Base-by-base conservation (phyloP, 2,329 filamentous ascomycete species). In the Stachybotrys elegans region DNA sequence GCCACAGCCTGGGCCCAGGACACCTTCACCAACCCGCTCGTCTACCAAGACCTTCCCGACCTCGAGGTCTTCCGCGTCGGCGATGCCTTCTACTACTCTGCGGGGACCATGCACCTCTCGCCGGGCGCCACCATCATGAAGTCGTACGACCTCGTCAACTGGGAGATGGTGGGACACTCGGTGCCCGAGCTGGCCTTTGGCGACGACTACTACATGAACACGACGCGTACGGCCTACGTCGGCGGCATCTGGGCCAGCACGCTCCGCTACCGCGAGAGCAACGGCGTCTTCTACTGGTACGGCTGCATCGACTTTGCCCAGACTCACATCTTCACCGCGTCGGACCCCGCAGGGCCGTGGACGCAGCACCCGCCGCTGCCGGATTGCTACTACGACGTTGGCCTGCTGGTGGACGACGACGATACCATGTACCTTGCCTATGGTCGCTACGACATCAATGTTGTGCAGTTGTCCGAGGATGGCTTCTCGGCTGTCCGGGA, bases 361-460 rank as follows among this genome's bases (percentile, higher is more conserved):
- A 63, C 48, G 3, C 57, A 66, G 35, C 48, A 54, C 17, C 59
- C 58, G 4, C 65, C 56, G 1, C 64, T 77, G 21, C 69, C 75
- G 37, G 66, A 70, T 20, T 81, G 75, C 57, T 79, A 77, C 49
- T 82, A 82, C 48, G 78, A 82, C 54, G 68, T 63, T 19, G 76
- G 78, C 0, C 53, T 83, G 2, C 59, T 80, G 8, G 69, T 82
- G 22, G 66, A 76, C 23, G 71, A 77, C 27, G 69, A 80, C 25
- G 76, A 78, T 48, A 73, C 69, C 1, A 75, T 80, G 62, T 82
- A 81, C 35, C 70, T 81, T 0, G 74, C 69, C 0, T 79, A 79
- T 50, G 78, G 76, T 20, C 70, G 62, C 45, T 70, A 61, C 0
- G 60, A 70, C 1, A 70, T 81, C 44, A 61, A 51, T 13, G 67